phyloP scores from a whole-genome alignment of 768 basidiomycete species.

The Termitomyces sp. region DNA sequence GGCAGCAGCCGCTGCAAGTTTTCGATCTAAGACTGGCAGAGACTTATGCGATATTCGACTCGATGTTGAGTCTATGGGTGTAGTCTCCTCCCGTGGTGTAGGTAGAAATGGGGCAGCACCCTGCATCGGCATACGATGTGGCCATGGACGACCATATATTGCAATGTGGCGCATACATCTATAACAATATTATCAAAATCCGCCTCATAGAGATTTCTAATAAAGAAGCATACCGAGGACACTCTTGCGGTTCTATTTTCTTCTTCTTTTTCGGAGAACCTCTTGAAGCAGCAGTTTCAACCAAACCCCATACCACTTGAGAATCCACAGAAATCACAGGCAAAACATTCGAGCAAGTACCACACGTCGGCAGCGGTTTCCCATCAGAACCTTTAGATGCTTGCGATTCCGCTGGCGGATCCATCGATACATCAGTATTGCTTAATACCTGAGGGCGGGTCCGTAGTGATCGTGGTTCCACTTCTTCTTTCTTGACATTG shows the following conservation, averaged over 20 bases:
- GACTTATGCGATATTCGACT: slow-evolving; percentile 47
- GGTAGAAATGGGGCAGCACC: slow-evolving; percentile 32
- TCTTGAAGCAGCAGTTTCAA: slow-evolving; percentile 25
- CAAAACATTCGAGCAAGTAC: slow-evolving; percentile 64
- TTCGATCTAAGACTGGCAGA: slow-evolving; percentile 47
- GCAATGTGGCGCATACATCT: slow-evolving; percentile 80
- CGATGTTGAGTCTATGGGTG: slow-evolving; percentile 39
- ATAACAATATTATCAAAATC: neutral
- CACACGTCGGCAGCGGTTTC: slow-evolving; percentile 62
- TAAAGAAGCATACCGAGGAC: slow-evolving; percentile 56
- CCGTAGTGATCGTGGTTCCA: slow-evolving; percentile 47
- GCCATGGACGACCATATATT: slow-evolving; percentile 72
- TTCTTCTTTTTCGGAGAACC: slow-evolving; percentile 51
- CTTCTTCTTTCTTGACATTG: slow-evolving; percentile 36
- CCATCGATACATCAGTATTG: slow-evolving; percentile 30
- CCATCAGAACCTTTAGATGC: slow-evolving; percentile 58
- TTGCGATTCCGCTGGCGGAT: slow-evolving; percentile 29
- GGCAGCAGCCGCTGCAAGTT: slow-evolving; percentile 36
- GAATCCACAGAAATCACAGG: slow-evolving; percentile 74
- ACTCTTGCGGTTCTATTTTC: slow-evolving; percentile 47
- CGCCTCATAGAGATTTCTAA: slow-evolving; percentile 6
- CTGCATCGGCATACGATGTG: slow-evolving; percentile 49
- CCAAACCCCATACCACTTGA: slow-evolving; percentile 70
- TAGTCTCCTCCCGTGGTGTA: slow-evolving; percentile 48
- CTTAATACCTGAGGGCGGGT: slow-evolving; percentile 35